These are phyloP conservation scores for Carex myosuroides DNA, from an alignment of 176 grass and related monocot species.

Conservation along the genomic window DNA sequence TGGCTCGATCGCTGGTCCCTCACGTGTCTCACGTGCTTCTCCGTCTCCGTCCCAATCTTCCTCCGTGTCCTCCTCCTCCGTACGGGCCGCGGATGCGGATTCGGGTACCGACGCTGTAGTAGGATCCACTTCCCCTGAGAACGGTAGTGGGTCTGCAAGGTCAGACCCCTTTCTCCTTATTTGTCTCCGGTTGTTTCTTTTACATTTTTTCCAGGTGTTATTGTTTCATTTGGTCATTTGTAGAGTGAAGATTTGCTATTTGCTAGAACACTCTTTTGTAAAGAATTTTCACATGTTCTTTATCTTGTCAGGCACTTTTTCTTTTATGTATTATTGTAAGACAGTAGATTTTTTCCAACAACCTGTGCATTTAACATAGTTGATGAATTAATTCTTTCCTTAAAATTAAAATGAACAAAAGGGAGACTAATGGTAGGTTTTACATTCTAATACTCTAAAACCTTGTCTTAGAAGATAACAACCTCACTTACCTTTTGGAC, in stretches of 20 bases:
- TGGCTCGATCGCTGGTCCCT: neutral
- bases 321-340: neutral
- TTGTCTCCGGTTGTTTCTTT: neutral
- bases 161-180: neutral
- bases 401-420: neutral
- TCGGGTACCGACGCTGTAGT: neutral
- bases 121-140: constrained; percentile 20
- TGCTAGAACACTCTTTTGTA: neutral
- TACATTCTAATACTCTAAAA: neutral
- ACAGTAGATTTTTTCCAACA: neutral
- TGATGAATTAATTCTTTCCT: neutral
- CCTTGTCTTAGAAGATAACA: neutral
- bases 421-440: neutral
- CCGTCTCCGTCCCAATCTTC: constrained; percentile 14
- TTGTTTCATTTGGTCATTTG: neutral
- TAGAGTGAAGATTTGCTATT: neutral
- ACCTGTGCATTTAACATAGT: neutral
- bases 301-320: neutral
- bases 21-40: constrained; percentile 12
- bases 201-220: neutral
- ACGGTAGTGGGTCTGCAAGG: constrained; percentile 13
- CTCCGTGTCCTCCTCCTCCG: constrained; percentile 21
- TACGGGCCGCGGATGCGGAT: neutral
- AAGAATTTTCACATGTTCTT: neutral
- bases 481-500: no score